A percentile compares a stretch with the other conserved stretches of the same genome.
Evolutionary conservation across 169 alveolate species (phyloP).

Genomic region (Perkinsus chesapeaki): DNA sequence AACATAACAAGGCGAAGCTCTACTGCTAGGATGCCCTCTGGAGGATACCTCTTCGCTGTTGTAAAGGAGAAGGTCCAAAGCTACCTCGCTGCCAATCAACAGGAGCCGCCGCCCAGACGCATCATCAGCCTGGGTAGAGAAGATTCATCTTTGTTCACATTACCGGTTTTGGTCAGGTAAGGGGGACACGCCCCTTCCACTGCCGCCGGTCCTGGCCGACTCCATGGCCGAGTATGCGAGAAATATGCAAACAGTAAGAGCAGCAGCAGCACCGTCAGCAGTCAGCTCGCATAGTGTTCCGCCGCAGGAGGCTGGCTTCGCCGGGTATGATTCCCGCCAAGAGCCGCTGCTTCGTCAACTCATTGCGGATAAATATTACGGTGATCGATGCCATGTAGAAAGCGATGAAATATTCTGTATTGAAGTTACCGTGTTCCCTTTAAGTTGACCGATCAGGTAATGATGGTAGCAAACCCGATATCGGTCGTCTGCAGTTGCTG

Average conservation of each 20-base stretch:
- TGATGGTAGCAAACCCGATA: not conserved
- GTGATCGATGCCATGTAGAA: not conserved
- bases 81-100: not conserved
- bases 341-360: not conserved
- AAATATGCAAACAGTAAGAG: not conserved
- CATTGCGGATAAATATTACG: not conserved
- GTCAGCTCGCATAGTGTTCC: not conserved
- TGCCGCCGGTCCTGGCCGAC: not conserved
- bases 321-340: not conserved
- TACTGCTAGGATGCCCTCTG: not conserved
- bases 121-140: not conserved
- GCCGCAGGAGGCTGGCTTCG: not conserved
- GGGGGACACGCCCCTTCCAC: not conserved
- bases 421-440: not conserved
- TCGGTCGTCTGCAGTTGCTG: not conserved
- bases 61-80: not conserved
- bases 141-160: not conserved
- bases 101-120: not conserved
- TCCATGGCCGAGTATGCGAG: not conserved
- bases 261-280: not conserved
- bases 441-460: not conserved
- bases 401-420: not conserved
- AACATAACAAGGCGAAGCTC: not conserved
- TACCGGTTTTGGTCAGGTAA: not conserved
- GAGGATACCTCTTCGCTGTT: not conserved